Conservation (phyloP, 441 rosid species). For the Biscutella laevigata region DNA sequence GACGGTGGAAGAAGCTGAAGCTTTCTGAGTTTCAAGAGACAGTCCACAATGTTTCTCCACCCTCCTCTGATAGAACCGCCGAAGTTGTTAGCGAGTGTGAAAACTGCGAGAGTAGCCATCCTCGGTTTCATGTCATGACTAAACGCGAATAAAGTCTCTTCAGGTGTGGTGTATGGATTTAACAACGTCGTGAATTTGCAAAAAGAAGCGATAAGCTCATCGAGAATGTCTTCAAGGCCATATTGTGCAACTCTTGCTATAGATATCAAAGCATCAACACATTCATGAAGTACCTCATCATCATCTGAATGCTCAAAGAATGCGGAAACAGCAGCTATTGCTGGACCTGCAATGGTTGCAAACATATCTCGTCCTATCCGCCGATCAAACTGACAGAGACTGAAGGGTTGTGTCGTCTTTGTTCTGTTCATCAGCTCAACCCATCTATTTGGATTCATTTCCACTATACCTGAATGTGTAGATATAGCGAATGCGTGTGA, state of each 20-base stretch:
- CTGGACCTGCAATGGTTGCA: constrained; percentile 73
- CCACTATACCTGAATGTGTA: constrained; percentile 44
- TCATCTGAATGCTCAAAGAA: constrained; percentile 84
- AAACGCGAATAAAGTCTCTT: constrained; percentile 76
- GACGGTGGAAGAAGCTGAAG: constrained; percentile 80
- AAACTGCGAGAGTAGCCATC: constrained; percentile 86
- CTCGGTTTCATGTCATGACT: constrained; percentile 79
- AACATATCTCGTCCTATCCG: constrained; percentile 82
- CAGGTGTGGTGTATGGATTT: constrained; percentile 83
- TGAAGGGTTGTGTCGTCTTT: constrained; percentile 36
- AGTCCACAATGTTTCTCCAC: constrained; percentile 85
- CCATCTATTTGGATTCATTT: constrained; percentile 76
- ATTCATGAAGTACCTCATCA: constrained; percentile 79
- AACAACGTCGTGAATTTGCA: constrained; percentile 71
- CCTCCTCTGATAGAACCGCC: constrained; percentile 73
- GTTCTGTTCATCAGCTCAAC: constrained; percentile 59
- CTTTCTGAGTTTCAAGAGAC: constrained; percentile 69
- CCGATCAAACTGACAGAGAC: constrained; percentile 49
- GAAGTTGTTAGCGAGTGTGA: constrained; percentile 71
- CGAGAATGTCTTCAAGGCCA: constrained; percentile 72
- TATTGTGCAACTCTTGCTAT: constrained; percentile 70
- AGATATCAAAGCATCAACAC: constrained; percentile 74
- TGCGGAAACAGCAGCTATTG: constrained; percentile 73
- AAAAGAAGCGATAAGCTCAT: constrained; percentile 71
- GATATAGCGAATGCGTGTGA: constrained; percentile 44